Percentiles rank a stretch among this genome's conserved stretches.
Evolutionary conservation across 2,329 filamentous ascomycete genomes (phyloP).

Genomic region (Talaromyces atroroseus): DNA sequence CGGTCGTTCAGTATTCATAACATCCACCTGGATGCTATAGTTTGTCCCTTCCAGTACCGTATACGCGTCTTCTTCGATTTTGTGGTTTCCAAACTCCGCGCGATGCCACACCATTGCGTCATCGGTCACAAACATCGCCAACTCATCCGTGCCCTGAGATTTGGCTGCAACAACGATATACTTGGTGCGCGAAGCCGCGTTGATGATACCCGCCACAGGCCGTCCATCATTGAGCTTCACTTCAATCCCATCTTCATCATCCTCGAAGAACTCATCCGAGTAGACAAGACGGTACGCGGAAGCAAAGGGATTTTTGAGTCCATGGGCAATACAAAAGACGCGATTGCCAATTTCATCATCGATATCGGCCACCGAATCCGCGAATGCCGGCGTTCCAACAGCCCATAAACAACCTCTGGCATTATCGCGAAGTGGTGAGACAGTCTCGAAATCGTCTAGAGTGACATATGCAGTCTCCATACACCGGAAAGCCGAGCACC

Average conservation of each 20-base stretch:
- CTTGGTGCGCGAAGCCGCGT: conserved; percentile 76
- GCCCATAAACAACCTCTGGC: conserved; percentile 84
- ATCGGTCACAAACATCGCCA: conserved; percentile 83
- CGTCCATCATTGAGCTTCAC: conserved; percentile 69
- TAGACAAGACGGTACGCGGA: conserved; percentile 73
- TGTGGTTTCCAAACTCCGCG: conserved; percentile 82
- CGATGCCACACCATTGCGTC: conserved; percentile 85
- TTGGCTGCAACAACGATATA: conserved; percentile 79
- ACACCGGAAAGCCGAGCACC: conserved; percentile 61
- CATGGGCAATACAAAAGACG: conserved; percentile 73
- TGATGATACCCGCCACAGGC: conserved; percentile 72
- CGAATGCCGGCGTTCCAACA: conserved; percentile 66
- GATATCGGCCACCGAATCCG: conserved; percentile 44
- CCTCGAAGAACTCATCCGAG: conserved; percentile 76
- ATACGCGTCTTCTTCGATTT: conserved; percentile 78
- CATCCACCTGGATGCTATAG: conserved; percentile 95
- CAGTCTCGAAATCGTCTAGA: conserved; percentile 71
- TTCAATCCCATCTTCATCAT: conserved; percentile 55
- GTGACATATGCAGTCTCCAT: conserved; percentile 66
- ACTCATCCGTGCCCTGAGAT: conserved; percentile 75
- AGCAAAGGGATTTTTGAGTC: conserved; percentile 63
- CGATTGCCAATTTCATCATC: conserved; percentile 62
- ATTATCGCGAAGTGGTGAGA: conserved; percentile 60
- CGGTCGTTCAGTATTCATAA: conserved; percentile 61
- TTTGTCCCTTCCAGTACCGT: conserved; percentile 94